Conservation (phyloP, 1,139 yeast species). For the Diutina pseudorugosa region DNA sequence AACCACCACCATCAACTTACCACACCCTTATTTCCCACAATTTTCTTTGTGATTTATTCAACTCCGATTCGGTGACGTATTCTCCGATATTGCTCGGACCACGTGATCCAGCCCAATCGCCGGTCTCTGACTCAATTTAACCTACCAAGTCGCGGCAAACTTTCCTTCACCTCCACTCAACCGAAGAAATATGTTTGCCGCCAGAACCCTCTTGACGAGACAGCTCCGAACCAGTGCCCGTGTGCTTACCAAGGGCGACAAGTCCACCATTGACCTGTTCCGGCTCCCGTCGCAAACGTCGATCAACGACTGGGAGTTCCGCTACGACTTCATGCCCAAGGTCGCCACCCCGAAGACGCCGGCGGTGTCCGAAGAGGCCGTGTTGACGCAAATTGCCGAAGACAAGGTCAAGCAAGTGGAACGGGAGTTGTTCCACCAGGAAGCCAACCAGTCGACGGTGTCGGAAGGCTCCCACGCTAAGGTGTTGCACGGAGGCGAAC, state of each 20-base stretch:
- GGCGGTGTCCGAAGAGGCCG: conserved; percentile 39
- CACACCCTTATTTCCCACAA: background rate
- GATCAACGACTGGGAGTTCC: conserved; percentile 38
- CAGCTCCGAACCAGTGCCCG: background rate
- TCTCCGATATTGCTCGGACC: background rate
- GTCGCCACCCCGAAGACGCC: conserved; percentile 37
- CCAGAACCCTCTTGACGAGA: background rate
- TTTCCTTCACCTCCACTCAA: background rate
- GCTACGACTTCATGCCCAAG: conserved; percentile 37
- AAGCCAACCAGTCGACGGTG: conserved; percentile 25
- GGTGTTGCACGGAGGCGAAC: conserved; percentile 35
- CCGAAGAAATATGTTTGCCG: background rate
- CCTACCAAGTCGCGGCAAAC: background rate
- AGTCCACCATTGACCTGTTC: conserved; percentile 33
- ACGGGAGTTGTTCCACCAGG: conserved; percentile 26
- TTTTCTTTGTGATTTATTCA: background rate
- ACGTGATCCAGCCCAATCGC: background rate
- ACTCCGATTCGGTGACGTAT: background rate
- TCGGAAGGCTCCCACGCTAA: conserved; percentile 32
- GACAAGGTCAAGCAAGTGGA: conserved; percentile 30
- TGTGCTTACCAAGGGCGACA: conserved; percentile 27
- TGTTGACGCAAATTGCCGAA: conserved; percentile 35
- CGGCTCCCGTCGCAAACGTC: conserved; percentile 36
- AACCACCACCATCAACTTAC: background rate
- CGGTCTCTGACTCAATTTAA: too few species aligned